phyloP scores from a whole-genome alignment of 129 eudicot genomes.

The Centrapalus pauciflorus region DNA sequence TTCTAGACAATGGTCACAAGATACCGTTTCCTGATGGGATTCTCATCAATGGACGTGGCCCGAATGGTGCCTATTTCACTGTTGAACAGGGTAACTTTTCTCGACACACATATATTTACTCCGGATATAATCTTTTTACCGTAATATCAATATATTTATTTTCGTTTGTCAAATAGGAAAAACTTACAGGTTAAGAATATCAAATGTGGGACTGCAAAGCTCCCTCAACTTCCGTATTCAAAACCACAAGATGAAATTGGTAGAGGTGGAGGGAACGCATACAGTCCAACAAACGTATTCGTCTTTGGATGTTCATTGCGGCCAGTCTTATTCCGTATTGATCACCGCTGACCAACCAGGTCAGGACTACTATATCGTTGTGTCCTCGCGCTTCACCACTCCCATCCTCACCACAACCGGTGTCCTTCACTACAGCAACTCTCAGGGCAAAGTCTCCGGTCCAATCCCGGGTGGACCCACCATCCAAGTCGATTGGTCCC shows the following conservation, averaged over 20 bases:
- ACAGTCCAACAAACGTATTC: conserved; percentile 71
- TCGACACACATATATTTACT: too few relatives aligned
- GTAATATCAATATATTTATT: not conserved
- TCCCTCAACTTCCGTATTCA: conserved; percentile 55
- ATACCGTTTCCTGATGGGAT: conserved; percentile 68
- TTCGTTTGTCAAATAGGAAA: conserved; percentile 27
- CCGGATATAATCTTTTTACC: too few relatives aligned
- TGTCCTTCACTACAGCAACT: conserved; percentile 66
- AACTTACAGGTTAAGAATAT: conserved; percentile 53
- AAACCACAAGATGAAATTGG: conserved; percentile 50
- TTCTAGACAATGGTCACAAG: conserved; percentile 66
- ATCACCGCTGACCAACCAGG: conserved; percentile 80
- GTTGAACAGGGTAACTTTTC: conserved; percentile 70
- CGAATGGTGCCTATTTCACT: conserved; percentile 47
- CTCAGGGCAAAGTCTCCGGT: conserved; percentile 53
- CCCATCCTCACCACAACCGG: conserved; percentile 73
- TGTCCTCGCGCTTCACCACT: conserved; percentile 72
- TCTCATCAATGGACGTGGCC: conserved; percentile 91
- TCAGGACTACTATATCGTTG: conserved; percentile 68
- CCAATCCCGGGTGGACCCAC: conserved; percentile 92
- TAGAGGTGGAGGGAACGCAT: conserved; percentile 53
- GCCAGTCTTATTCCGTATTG: conserved; percentile 84
- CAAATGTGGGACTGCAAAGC: conserved; percentile 46
- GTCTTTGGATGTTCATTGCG: conserved; percentile 81
- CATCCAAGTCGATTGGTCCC: conserved; percentile 88